Evolutionary conservation across 371 early-diverging fungal genomes (phyloP), one percentile per base, ranked within the genome.

Genomic region (Apophysomyces elegans): DNA sequence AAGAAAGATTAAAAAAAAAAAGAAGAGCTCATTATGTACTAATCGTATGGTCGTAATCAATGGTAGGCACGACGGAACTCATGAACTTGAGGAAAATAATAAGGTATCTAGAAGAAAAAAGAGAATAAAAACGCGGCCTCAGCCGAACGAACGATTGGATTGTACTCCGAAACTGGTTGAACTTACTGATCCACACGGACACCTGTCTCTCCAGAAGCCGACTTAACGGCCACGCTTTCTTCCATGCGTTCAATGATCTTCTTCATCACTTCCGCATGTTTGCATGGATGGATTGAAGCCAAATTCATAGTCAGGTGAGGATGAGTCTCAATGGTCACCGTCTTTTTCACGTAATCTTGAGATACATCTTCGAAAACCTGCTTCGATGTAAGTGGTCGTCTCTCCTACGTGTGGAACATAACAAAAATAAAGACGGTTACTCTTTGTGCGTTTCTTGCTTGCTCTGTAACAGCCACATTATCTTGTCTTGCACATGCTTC

Each of bases 191-290:
- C 97, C 12, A 96, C 97, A 8, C 97, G 86, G 43, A 97, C 86
- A 67, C 74, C 79, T 62, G 41, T 66, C 56, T 77, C 72, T 7
- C 69, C 72, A 26, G 32, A 26, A 26, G 74, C 74, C 18, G 70
- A 50, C 21, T 50, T 16, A 0, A 8, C 21, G 54, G 21, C n/a
- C 60, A 68, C 66, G 32, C 79, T 77, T n/a, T 86, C 87, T 12
- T 76, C 76, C 81, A 91, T 86, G 61, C 91, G 88, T 66, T 97
- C 95, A 50, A 98, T 90, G 58, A 99, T 89, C 74, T 89, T 88
- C 80, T 93, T 95, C 97, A 98, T 99, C 8, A 99, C 98, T 58
- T 93, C 90, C n/a, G 96, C 97, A 74, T 99, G 99, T 67, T 92
- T 89, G 88, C 99, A 99, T 8, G 99, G 98, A 78, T 99, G 99